Evolutionary conservation across 1,284 basidiomycete genomes (phyloP).

Genomic region (Fomitopsis palustris): DNA sequence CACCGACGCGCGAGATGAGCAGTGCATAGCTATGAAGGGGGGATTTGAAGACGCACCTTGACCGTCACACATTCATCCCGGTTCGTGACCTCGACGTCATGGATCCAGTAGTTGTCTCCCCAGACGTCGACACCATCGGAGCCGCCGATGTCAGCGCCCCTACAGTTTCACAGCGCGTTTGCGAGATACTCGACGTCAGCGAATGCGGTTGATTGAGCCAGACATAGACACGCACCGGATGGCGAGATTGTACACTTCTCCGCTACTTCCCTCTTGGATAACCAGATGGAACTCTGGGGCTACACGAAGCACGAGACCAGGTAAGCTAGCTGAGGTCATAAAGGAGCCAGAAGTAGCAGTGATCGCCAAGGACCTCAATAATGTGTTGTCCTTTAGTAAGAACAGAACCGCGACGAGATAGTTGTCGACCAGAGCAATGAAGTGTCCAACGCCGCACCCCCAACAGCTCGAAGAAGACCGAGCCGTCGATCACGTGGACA

Average conservation of each 20-base stretch:
- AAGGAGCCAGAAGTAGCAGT: no score
- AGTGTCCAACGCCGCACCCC: no score
- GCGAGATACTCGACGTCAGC: no score
- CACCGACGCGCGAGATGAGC: not conserved
- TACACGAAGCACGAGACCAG: not conserved
- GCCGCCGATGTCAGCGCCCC: slow-evolving; percentile 30
- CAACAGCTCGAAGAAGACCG: no score
- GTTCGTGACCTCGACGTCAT: slow-evolving; percentile 36
- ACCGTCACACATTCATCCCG: slow-evolving; percentile 37
- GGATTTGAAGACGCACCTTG: slow-evolving; percentile 17
- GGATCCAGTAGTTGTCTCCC: slow-evolving; percentile 33
- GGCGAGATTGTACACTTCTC: slow-evolving; percentile 35
- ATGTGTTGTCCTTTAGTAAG: no score
- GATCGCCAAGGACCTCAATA: no score
- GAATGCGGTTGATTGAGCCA: no score
- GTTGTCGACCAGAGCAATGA: no score
- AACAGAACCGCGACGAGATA: no score
- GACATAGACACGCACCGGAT: slow-evolving; percentile 25
- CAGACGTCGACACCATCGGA: slow-evolving; percentile 35
- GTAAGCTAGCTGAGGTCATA: not conserved
- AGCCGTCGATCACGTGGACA: no score
- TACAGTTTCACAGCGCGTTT: not conserved
- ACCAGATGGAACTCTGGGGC: slow-evolving; percentile 36
- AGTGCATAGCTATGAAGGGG: no score
- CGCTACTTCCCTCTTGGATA: slow-evolving; percentile 28